Percentiles rank a stretch among this genome's conserved stretches.
These are phyloP conservation scores for Heterobasidion occidentale DNA, from an alignment of 1,284 basidiomycete species.

Conservation along the genomic window DNA sequence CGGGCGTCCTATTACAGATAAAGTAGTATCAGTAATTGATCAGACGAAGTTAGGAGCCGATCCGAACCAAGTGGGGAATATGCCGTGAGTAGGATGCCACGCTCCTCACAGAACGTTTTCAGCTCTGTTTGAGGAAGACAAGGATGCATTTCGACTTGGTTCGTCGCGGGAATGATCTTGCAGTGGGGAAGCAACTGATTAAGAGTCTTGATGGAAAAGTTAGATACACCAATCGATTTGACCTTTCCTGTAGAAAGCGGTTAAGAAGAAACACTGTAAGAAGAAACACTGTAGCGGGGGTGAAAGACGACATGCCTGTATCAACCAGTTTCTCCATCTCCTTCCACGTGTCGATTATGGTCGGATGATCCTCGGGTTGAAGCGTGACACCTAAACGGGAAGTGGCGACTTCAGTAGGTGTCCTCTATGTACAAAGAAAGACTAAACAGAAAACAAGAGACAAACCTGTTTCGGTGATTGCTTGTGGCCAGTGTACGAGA, in stretches of 20 bases:
- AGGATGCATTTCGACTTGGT: conserved; percentile 44
- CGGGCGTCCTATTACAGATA: neutral
- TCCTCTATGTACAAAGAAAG: neutral
- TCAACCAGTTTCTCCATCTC: conserved; percentile 49
- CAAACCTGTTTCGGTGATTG: conserved; percentile 10
- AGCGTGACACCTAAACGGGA: conserved; percentile 13
- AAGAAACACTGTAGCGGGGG: neutral
- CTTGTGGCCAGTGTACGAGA: conserved; percentile 54
- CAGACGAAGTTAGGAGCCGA: neutral
- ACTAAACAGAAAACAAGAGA: neutral
- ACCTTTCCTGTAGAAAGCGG: conserved; percentile 24
- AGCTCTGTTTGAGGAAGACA: conserved; percentile 36
- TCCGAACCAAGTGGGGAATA: conserved; percentile 43
- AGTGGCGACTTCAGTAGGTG: neutral
- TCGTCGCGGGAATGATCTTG: conserved; percentile 39
- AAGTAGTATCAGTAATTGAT: neutral
- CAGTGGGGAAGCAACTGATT: conserved; percentile 22
- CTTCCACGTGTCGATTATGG: conserved; percentile 45
- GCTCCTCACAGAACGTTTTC: conserved; percentile 34
- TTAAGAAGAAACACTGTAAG: neutral
- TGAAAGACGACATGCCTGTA: conserved; percentile 22
- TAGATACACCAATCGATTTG: conserved; percentile 41
- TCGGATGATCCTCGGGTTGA: conserved; percentile 37
- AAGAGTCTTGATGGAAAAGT: conserved; percentile 37
- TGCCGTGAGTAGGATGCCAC: conserved; percentile 41